Percentiles rank a stretch among this genome's conserved stretches.
phyloP scores from a whole-genome alignment of 345 rosid species.

The Lepidium africanum region DNA sequence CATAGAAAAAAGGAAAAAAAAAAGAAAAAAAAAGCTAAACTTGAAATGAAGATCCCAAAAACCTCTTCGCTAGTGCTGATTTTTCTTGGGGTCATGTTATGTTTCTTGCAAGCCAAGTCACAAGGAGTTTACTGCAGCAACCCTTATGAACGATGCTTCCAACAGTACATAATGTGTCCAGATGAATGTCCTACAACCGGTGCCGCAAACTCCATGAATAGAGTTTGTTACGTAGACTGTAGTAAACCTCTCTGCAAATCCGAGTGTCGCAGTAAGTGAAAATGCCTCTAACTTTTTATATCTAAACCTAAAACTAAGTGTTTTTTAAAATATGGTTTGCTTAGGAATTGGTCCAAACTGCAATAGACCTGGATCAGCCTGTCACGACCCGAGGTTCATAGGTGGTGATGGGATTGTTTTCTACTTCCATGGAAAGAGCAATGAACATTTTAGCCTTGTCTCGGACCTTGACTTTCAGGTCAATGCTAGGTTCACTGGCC shows the following conservation, averaged over 20 bases:
- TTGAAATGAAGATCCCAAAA: background rate
- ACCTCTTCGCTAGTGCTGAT: background rate
- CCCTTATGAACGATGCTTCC: conserved; percentile 18
- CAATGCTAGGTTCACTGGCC: conserved; percentile 46
- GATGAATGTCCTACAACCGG: conserved; percentile 26
- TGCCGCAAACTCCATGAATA: conserved; percentile 1
- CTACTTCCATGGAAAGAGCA: conserved; percentile 45
- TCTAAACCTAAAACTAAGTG: no score
- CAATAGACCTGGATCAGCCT: conserved; percentile 42
- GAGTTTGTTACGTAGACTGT: conserved; percentile 29
- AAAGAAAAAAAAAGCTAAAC: background rate
- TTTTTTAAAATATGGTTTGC: background rate
- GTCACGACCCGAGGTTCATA: conserved; percentile 42
- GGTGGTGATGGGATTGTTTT: conserved; percentile 46
- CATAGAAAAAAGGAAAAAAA: background rate
- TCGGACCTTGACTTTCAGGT: conserved; percentile 41
- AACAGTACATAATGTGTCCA: conserved; percentile 17
- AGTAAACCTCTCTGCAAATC: conserved; percentile 26
- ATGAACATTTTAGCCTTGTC: conserved; percentile 40
- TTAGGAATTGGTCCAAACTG: conserved; percentile 21
- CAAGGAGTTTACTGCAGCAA: conserved; percentile 22
- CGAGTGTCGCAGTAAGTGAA: conserved; percentile 23
- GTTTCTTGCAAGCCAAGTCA: conserved; percentile 12
- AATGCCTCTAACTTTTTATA: background rate
- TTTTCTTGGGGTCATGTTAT: background rate